Evolutionary conservation across 192 early-diverging fungal genomes (phyloP).

Genomic region (Endogone sp.): DNA sequence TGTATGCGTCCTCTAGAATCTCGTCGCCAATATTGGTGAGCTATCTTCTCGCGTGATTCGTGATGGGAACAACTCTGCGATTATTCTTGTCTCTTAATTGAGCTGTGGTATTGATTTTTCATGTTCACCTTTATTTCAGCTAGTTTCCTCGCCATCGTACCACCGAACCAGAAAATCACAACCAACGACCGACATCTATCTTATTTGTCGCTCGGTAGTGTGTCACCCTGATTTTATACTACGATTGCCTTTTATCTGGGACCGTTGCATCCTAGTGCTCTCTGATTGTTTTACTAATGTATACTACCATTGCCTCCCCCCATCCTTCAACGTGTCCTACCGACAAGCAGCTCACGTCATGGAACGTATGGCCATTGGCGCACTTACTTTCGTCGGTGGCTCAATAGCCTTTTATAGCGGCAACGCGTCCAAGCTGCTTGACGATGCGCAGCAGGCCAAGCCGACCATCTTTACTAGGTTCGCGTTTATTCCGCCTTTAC

Average conservation of each 20-base stretch:
- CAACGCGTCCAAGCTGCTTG: slow-evolving; percentile 56
- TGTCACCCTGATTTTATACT: too few species aligned
- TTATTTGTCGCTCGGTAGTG: slow-evolving; percentile 36
- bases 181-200: slow-evolving; percentile 26
- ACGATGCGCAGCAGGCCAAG: slow-evolving; percentile 62
- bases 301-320: too few species aligned
- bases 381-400: slow-evolving; percentile 48
- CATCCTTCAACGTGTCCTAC: too few species aligned
- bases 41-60: background rate
- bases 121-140: slow-evolving; percentile 11
- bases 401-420: slow-evolving; percentile 65
- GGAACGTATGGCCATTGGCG: slow-evolving; percentile 17
- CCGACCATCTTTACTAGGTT: slow-evolving; percentile 72
- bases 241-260: too few species aligned
- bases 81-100: background rate
- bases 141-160: slow-evolving; percentile 21
- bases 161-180: slow-evolving; percentile 26
- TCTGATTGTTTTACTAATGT: too few species aligned
- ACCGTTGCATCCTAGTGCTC: too few species aligned
- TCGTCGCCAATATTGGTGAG: slow-evolving; percentile 30
- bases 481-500: background rate
- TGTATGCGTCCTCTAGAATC: slow-evolving; percentile 12
- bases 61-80: background rate
- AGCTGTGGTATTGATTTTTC: background rate
- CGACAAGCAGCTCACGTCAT: slow-evolving; percentile 34